These are phyloP conservation scores for Lithocarpus polystachyus DNA, from an alignment of 306 rosid species.

Conservation along the genomic window DNA sequence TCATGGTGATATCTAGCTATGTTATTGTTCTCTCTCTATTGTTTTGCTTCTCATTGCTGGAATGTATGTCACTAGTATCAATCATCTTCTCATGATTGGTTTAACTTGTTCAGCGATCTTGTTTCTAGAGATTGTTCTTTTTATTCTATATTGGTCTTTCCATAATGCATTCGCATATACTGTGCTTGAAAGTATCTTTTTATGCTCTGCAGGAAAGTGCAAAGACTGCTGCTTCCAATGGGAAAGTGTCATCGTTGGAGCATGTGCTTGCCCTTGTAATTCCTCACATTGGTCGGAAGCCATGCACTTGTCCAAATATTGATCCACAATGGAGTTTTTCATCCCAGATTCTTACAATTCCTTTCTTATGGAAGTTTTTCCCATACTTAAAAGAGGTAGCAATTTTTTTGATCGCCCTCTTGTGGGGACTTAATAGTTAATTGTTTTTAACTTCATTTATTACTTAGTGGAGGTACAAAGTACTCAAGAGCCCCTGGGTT, in stretches of 20 bases:
- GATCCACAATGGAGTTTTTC: conserved; percentile 78
- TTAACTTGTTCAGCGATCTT: neutral
- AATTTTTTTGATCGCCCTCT: neutral
- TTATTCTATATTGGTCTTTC: conserved; percentile 7
- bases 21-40: no score
- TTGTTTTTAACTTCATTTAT: neutral
- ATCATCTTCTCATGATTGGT: neutral
- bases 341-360: conserved; percentile 84
- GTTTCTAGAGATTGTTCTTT: conserved; percentile 10
- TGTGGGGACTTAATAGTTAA: neutral
- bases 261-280: conserved; percentile 55
- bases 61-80: neutral
- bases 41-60: no score
- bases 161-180: conserved; percentile 13
- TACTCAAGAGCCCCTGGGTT: conserved; percentile 9
- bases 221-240: conserved; percentile 23
- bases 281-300: conserved; percentile 68
- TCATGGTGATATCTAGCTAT: no score
- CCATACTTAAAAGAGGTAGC: conserved; percentile 75
- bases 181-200: conserved; percentile 3
- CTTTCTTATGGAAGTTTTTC: conserved; percentile 79
- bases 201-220: conserved; percentile 54
- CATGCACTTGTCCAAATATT: conserved; percentile 61
- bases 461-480: neutral
- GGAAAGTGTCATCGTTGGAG: conserved; percentile 67